phyloP scores from a whole-genome alignment of 129 eudicot genomes.

The Helichrysum umbraculigerum region DNA sequence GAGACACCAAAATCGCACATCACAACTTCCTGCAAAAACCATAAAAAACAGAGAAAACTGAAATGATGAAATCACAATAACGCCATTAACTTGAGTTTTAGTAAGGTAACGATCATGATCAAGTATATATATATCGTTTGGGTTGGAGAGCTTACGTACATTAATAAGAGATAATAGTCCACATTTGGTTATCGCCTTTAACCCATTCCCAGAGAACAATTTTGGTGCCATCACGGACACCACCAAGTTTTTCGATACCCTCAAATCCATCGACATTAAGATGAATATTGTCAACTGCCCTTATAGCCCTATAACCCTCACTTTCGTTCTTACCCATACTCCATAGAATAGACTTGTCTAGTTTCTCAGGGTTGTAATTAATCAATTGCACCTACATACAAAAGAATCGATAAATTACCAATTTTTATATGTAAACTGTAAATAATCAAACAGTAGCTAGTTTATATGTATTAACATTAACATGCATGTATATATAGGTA shows the following conservation, averaged over 20 bases:
- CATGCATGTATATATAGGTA: conserved; percentile 24
- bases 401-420: not conserved
- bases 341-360: conserved; percentile 68
- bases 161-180: conserved; percentile 54
- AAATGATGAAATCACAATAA: not conserved
- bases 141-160: conserved; percentile 38
- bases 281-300: conserved; percentile 37
- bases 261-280: conserved; percentile 63
- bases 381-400: conserved; percentile 58
- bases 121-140: not conserved
- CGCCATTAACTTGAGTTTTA: not conserved
- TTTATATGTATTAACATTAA: not conserved
- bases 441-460: not conserved
- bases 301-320: conserved; percentile 41
- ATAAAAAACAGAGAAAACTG: not conserved
- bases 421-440: not conserved
- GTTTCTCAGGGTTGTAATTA: conserved; percentile 48
- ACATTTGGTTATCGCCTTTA: conserved; percentile 75
- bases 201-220: conserved; percentile 64
- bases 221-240: conserved; percentile 69
- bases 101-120: not conserved
- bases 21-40: not conserved
- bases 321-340: conserved; percentile 4
- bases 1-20: not conserved
- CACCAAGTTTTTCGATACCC: conserved; percentile 62